Conservation (phyloP, 108 stramenopile genomes). For the Phaeodactylum tricornutum region DNA sequence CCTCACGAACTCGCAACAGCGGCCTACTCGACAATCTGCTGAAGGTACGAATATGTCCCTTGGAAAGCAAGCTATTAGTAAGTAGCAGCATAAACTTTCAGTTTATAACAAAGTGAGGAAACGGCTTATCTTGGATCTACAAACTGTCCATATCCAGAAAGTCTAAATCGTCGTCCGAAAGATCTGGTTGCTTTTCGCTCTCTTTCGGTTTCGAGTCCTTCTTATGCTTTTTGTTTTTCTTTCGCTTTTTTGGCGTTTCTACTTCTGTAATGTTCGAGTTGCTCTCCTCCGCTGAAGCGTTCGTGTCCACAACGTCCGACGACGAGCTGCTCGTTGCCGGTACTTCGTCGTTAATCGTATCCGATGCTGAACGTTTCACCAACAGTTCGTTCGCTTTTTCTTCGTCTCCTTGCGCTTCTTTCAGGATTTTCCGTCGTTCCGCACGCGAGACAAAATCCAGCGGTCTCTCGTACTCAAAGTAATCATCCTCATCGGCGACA, state of each 20-base stretch:
- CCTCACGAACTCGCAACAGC: no score
- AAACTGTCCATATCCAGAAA: no score
- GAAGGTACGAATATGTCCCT: no score
- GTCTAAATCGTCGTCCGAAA: no score
- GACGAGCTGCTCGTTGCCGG: no score
- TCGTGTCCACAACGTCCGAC: neutral
- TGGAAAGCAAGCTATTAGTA: no score
- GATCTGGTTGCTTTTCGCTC: neutral
- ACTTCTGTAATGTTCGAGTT: no score
- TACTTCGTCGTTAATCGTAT: no score
- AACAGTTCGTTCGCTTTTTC: conserved; percentile 62
- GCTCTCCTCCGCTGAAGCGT: neutral
- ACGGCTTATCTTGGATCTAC: no score
- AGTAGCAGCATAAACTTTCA: no score
- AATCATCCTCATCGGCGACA: conserved; percentile 56
- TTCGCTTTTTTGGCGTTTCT: neutral
- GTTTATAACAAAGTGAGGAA: no score
- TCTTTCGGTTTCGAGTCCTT: neutral
- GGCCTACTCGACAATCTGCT: no score
- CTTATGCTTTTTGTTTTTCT: conserved; percentile 8
- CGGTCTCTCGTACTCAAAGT: conserved; percentile 76
- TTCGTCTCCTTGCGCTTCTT: conserved; percentile 66
- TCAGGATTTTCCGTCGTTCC: conserved; percentile 56
- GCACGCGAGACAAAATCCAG: conserved; percentile 73
- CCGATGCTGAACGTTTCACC: conserved; percentile 23